Base-by-base conservation (phyloP, 495 filamentous ascomycete genomes). In the Durotheca rogersii region DNA sequence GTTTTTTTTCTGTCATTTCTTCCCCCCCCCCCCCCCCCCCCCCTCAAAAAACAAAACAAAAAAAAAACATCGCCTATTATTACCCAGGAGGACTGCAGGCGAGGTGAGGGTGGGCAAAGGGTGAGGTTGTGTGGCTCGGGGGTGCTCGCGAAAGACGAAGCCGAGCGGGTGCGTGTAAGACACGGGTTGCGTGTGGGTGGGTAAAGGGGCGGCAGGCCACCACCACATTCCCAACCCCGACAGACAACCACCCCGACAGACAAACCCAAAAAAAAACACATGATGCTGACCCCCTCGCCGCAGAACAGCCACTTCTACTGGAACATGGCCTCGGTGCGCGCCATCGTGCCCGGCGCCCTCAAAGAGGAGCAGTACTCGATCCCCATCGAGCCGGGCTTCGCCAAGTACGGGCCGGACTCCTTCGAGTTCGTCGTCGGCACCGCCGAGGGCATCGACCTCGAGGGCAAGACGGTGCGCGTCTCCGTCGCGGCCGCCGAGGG, bases 221-320 rank as follows among this genome's bases (percentile, higher is more conserved):
- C n/a, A n/a, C n/a, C n/a, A n/a, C n/a, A n/a, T n/a, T n/a, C n/a
- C n/a, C n/a, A n/a, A n/a, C n/a, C n/a, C n/a, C n/a, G n/a, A n/a
- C n/a, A n/a, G n/a, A n/a, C n/a, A 36, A n/a, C n/a, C n/a, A n/a
- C n/a, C 34, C 34, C 16, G 34, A 10, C 16, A 15, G 18, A 37
- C 21, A 27, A 41, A 52, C 16, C 47, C n/a, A n/a, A n/a, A n/a
- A n/a, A n/a, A n/a, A n/a, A n/a, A n/a, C n/a, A n/a, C n/a, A n/a
- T 31, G 37, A 40, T 37, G 34, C 60, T 68, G 31, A 70, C 56
- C 34, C 27, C n/a, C 25, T 10, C 10, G 58, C 65, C 20, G 12
- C 40, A 76, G 72, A 76, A 73, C 47, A 72, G 68, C 33, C 73
- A 82, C 50, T 72, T 84, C 54, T 83, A 68, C 70, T 82, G 74